A percentile compares a stretch with the other conserved stretches of the same genome.
These are phyloP conservation scores for Populus ilicifolia DNA, from an alignment of 345 rosid species.

Conservation along the genomic window DNA sequence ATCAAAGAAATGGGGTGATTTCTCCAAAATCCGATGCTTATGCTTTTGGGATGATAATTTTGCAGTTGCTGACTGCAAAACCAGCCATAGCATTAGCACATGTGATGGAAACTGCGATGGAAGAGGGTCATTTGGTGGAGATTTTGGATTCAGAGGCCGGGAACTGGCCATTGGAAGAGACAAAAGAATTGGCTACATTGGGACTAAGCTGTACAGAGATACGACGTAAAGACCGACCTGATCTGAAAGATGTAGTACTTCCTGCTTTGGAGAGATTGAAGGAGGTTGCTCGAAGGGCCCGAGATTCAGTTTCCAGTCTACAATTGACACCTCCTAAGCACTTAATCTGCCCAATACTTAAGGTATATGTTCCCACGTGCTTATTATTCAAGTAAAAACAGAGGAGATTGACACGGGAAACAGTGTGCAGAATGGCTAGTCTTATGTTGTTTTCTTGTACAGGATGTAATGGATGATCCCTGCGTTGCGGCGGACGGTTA, in stretches of 20 bases:
- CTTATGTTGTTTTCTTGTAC: conserved; percentile 11
- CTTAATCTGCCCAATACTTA: conserved; percentile 72
- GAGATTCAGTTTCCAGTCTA: conserved; percentile 11
- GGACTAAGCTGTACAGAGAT: conserved; percentile 78
- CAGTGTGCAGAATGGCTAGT: background rate
- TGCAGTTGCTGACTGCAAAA: conserved; percentile 76
- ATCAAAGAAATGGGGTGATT: conserved; percentile 74
- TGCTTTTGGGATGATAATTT: conserved; percentile 73
- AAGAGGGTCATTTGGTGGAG: conserved; percentile 32
- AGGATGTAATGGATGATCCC: conserved; percentile 81
- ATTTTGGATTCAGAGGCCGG: conserved; percentile 74
- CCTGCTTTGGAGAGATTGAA: conserved; percentile 62
- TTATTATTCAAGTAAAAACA: background rate
- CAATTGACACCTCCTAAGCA: conserved; percentile 47
- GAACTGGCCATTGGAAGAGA: conserved; percentile 70
- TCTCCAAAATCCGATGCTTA: conserved; percentile 77
- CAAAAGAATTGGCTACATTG: conserved; percentile 57
- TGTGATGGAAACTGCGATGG: conserved; percentile 56
- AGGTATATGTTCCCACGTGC: conserved; percentile 36
- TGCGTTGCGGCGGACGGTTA: conserved; percentile 89
- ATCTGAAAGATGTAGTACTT: conserved; percentile 53
- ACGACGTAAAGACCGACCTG: conserved; percentile 70
- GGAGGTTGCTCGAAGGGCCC: conserved; percentile 45
- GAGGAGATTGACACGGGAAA: background rate
- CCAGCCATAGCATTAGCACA: conserved; percentile 69